Evolutionary conservation across 805 yeast genomes (phyloP).

Genomic region (Schizosaccharomyces japonicus): DNA sequence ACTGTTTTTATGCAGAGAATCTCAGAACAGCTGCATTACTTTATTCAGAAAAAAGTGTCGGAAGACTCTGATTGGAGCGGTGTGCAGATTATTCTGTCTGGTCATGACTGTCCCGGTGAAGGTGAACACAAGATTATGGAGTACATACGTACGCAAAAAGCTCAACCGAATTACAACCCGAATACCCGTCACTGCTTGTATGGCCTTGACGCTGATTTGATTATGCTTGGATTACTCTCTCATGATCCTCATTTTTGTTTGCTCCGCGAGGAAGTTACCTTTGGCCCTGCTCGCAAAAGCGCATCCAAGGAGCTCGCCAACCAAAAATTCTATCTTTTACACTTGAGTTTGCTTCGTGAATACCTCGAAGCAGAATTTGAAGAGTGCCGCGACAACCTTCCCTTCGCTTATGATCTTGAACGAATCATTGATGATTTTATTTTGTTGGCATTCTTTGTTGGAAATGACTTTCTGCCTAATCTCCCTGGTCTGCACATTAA

Average conservation of each 20-base stretch:
- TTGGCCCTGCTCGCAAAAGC: constrained; percentile 27
- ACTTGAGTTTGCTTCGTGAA: constrained; percentile 70
- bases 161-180: constrained; percentile 49
- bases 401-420: constrained; percentile 62
- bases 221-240: constrained; percentile 71
- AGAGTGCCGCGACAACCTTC: constrained; percentile 36
- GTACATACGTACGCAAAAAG: constrained; percentile 53
- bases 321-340: constrained; percentile 63
- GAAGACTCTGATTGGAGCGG: constrained; percentile 72
- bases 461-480: constrained; percentile 93
- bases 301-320: constrained; percentile 32
- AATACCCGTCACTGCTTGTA: constrained; percentile 81
- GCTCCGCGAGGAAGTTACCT: constrained; percentile 82
- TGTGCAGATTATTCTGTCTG: constrained; percentile 54
- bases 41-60: constrained; percentile 65
- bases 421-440: constrained; percentile 78
- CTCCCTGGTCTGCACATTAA: constrained; percentile 81
- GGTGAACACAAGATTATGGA: constrained; percentile 97
- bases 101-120: constrained; percentile 95
- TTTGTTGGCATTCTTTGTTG: constrained; percentile 76
- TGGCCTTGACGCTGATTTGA: constrained; percentile 89
- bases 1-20: constrained; percentile 87
- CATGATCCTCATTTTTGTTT: constrained; percentile 93
- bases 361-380: constrained; percentile 68
- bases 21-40: constrained; percentile 59